A percentile compares a stretch with the other conserved stretches of the same genome.
These are phyloP conservation scores for Salix exigua DNA, from an alignment of 345 rosid species.

Conservation along the genomic window DNA sequence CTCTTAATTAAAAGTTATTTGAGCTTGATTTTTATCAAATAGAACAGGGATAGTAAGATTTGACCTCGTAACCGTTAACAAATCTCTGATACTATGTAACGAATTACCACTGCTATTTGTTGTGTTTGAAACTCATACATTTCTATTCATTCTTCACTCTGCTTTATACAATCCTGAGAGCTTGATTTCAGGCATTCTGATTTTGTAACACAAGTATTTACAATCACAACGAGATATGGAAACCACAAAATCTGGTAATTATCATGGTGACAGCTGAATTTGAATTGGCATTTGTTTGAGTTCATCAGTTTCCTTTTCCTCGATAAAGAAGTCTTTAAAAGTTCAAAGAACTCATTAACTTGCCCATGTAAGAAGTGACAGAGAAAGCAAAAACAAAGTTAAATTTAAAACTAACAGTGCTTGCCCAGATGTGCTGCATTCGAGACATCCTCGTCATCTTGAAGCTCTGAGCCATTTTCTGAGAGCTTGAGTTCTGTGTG, in stretches of 20 bases:
- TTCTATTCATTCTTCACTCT: no score
- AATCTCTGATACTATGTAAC: accelerated
- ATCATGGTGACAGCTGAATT: no score
- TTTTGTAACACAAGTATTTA: no score
- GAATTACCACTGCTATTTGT: no score
- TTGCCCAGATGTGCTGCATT: constrained; percentile 21
- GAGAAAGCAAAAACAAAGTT: neutral
- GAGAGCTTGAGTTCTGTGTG: constrained; percentile 41
- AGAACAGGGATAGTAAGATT: accelerated
- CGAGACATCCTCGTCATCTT: constrained; percentile 27
- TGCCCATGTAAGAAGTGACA: neutral
- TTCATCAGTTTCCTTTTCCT: no score
- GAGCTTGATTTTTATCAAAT: no score
- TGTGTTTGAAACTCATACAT: no score
- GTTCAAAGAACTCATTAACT: neutral
- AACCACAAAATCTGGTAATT: no score
- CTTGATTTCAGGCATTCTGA: no score
- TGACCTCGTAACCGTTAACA: accelerated
- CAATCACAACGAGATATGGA: no score
- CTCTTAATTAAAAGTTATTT: accelerated
- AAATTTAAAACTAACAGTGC: constrained; percentile 23
- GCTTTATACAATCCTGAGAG: no score
- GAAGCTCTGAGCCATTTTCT: constrained; percentile 35
- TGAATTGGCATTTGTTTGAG: no score
- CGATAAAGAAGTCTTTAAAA: neutral